Percentiles rank a stretch among this genome's conserved stretches.
These are phyloP conservation scores for Corymbia calophylla DNA, from an alignment of 441 rosid species.

Conservation along the genomic window DNA sequence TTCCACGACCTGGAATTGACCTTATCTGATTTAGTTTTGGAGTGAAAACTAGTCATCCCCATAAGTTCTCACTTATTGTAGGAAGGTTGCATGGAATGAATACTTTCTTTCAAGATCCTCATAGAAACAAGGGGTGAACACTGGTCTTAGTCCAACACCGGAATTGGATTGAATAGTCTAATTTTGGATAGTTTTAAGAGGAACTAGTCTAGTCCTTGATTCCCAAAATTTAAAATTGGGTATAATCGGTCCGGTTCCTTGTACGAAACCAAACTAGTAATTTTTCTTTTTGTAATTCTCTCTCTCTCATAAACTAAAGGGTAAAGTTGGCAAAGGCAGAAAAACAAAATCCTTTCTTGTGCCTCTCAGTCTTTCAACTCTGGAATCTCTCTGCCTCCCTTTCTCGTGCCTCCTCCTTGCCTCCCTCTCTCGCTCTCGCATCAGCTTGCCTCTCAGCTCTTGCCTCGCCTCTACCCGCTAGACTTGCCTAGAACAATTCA, in stretches of 20 bases:
- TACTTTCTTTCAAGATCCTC: too few relatives aligned
- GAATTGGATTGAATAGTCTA: too few relatives aligned
- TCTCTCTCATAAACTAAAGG: neutral
- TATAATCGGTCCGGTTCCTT: too few relatives aligned
- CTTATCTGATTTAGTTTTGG: fast-evolving
- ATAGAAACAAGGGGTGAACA: too few relatives aligned
- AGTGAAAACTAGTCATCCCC: neutral
- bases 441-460: neutral
- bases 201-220: too few relatives aligned
- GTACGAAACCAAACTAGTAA: neutral
- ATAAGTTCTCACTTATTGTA: neutral
- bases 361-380: too few relatives aligned
- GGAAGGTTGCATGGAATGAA: neutral
- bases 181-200: fast-evolving
- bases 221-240: neutral
- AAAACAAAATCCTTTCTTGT: too few relatives aligned
- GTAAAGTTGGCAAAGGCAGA: neutral
- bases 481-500: neutral
- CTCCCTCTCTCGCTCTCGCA: neutral
- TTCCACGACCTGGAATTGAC: neutral
- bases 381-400: too few relatives aligned
- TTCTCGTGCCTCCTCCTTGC: too few relatives aligned
- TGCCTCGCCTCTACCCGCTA: neutral
- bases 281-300: neutral
- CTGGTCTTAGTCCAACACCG: too few relatives aligned